Conservation (phyloP, 2,329 filamentous ascomycete species). For the Aspergillus vadensis region DNA sequence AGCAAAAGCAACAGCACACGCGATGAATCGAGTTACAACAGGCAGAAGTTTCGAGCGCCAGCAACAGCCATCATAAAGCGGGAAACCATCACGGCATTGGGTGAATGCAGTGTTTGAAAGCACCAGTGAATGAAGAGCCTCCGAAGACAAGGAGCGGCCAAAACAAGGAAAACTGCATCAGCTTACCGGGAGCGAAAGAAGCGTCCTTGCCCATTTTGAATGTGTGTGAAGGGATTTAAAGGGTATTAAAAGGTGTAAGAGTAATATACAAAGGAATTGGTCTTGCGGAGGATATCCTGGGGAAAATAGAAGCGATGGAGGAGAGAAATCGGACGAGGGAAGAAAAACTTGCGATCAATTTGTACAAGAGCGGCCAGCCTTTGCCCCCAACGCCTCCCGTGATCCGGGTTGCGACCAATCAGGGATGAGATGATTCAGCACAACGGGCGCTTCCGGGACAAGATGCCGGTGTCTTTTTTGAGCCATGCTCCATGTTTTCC, state of each 20-base stretch:
- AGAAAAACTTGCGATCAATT: constrained; percentile 40
- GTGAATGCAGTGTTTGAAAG: not conserved
- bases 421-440: constrained; percentile 37
- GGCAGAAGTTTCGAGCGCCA: not conserved
- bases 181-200: constrained; percentile 51
- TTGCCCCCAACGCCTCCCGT: constrained; percentile 38
- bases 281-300: constrained; percentile 23
- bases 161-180: constrained; percentile 7
- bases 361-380: constrained; percentile 30
- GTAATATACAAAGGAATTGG: constrained; percentile 31
- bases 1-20: not conserved
- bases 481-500: constrained; percentile 4
- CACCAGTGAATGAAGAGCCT: not conserved
- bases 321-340: constrained; percentile 20
- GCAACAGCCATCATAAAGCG: not conserved
- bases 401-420: constrained; percentile 37
- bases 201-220: constrained; percentile 49
- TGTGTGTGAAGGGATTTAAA: constrained; percentile 29
- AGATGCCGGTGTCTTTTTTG: constrained; percentile 15
- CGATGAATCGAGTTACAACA: not conserved
- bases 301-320: constrained; percentile 22
- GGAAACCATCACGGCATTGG: not conserved
- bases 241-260: constrained; percentile 25
- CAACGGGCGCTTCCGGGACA: constrained; percentile 39
- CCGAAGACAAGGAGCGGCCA: constrained; percentile 5